Evolutionary conservation across 169 alveolate genomes (phyloP), one percentile per base, ranked within the genome.

Genomic region (Eimeria brunetti): DNA sequence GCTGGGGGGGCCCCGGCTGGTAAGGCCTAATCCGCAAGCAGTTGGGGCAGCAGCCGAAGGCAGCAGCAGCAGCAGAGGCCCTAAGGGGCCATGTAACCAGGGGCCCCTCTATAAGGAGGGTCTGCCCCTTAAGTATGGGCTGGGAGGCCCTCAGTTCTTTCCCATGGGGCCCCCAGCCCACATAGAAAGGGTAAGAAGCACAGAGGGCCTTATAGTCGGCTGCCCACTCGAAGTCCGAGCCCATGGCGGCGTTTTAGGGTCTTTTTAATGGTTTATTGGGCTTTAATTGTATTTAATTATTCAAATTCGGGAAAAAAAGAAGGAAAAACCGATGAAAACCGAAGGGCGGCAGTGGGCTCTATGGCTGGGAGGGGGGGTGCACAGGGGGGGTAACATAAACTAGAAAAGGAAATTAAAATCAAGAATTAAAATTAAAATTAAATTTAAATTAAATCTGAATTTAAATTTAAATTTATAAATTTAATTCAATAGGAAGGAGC

Each of bases 141-240:
- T 38, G 51, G 4, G 69, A n/a, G 53, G 90, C 90, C 73, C 73
- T 49, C 90, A 83, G 12, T 24, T 83, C 90, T 41, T 83, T 83
- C 33, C 90, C 90, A 38, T 83, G 90, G 44, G 73, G 75, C 51
- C 90, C 90, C 38, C 58, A 49, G 51, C 18, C 8, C 27, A 83
- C 73, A 7, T 11, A 30, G 51, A 83, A 51, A 16, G 49, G 30
- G 38, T 51, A 83, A 11, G 71, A 38, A 24, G 90, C 4, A 75
- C 90, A 83, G 0, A 83, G 90, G 27, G 90, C 90, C 53, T 44
- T 75, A 30, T 83, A 83, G 56, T 83, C 90, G 11, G 49, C 49
- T 3, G 69, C 76, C 90, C 90, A 83, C 56, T 83, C 90, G 36
- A 83, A 83, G 64, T 49, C 89, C 5, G 84, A 64, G 18, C 11